phyloP scores from a whole-genome alignment of 139 green algal genomes.

The Chlorella sp. region DNA sequence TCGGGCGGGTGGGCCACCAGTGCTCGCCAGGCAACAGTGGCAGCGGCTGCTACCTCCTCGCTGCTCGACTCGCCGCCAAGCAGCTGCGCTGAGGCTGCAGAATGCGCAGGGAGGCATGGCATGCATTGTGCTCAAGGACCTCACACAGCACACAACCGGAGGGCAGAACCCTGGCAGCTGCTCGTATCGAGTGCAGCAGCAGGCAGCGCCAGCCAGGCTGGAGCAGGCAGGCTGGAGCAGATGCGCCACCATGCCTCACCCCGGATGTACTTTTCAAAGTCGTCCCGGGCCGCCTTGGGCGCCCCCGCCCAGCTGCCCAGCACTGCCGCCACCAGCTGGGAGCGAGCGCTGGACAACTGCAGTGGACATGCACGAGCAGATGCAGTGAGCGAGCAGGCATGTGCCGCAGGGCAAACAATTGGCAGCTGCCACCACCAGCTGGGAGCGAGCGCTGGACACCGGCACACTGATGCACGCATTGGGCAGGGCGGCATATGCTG shows the following conservation, averaged over 20 bases:
- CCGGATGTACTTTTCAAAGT: constrained; percentile 69
- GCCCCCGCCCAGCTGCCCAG: constrained; percentile 48
- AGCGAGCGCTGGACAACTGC: not conserved
- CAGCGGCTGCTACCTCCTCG: constrained; percentile 37
- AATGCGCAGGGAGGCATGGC: too few species aligned
- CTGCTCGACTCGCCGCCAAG: constrained; percentile 28
- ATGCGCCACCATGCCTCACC: constrained; percentile 7
- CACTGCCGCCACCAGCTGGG: constrained; percentile 24
- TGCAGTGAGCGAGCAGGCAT: too few species aligned
- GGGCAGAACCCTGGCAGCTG: too few species aligned
- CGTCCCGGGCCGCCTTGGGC: constrained; percentile 60
- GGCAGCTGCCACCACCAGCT: constrained; percentile 19
- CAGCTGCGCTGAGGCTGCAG: constrained; percentile 28
- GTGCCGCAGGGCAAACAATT: too few species aligned
- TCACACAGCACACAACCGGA: too few species aligned
- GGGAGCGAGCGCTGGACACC: constrained; percentile 7
- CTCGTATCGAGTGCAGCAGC: too few species aligned
- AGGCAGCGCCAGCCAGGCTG: too few species aligned
- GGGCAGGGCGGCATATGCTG: too few species aligned
- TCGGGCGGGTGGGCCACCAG: constrained; percentile 12
- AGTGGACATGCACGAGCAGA: too few species aligned
- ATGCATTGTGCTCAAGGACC: too few species aligned
- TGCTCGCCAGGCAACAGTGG: constrained; percentile 6
- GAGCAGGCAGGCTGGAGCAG: too few species aligned
- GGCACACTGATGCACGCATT: too few species aligned